phyloP scores from a whole-genome alignment of 2,329 filamentous ascomycete genomes.

The Aspergillus glaucus region DNA sequence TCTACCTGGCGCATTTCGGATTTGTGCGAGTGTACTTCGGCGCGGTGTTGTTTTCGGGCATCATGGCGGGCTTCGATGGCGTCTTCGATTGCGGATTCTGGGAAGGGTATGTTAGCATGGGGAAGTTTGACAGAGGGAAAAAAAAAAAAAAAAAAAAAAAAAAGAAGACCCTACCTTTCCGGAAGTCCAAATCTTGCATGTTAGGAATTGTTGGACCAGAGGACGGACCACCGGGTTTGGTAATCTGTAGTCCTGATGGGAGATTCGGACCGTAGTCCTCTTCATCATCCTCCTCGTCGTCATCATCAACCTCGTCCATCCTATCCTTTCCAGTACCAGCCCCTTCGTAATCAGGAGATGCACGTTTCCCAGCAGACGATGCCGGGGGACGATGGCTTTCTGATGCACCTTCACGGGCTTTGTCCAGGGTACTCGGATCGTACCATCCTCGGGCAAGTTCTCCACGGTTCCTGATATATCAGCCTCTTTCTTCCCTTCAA shows the following conservation, averaged over 20 bases:
- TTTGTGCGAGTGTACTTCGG: slow-evolving; percentile 48
- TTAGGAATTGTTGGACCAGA: slow-evolving; percentile 60
- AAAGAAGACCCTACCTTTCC: not conserved
- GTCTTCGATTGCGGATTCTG: slow-evolving; percentile 28
- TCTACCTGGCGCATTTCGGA: slow-evolving; percentile 27
- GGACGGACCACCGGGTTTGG: slow-evolving; percentile 5
- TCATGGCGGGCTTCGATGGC: slow-evolving; percentile 21
- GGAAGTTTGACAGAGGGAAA: not conserved
- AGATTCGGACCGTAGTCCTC: slow-evolving; percentile 57
- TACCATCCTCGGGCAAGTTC: slow-evolving; percentile 92
- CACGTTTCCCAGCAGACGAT: slow-evolving; percentile 1
- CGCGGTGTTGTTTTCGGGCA: slow-evolving; percentile 29
- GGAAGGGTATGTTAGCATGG: not conserved
- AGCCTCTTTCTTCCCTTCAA: slow-evolving; percentile 25
- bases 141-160: not conserved
- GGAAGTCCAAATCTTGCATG: slow-evolving; percentile 64
- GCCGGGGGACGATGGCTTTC: slow-evolving; percentile 5
- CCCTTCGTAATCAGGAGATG: slow-evolving; percentile 19
- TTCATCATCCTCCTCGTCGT: slow-evolving; percentile 42
- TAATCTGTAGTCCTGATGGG: slow-evolving; percentile 24
- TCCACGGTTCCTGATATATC: slow-evolving; percentile 65
- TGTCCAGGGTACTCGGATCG: slow-evolving; percentile 64
- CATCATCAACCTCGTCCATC: slow-evolving; percentile 17
- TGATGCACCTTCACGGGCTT: slow-evolving; percentile 35
- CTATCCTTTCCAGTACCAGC: slow-evolving; percentile 3